phyloP scores from a whole-genome alignment of 164 flowering plant genomes.

The Piper betle region DNA sequence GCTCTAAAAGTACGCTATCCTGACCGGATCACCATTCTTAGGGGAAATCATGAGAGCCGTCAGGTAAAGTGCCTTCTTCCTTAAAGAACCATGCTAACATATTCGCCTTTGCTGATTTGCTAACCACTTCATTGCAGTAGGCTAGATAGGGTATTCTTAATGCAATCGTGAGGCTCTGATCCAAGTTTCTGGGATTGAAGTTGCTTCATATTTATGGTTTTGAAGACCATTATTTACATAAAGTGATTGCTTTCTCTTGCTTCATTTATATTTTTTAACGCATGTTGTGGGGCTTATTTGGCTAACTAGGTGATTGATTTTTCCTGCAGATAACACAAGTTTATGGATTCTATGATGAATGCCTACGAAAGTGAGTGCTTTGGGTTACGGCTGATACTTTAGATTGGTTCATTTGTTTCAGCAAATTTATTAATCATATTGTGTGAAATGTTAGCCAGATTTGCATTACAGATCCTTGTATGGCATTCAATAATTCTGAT shows the following conservation, averaged over 20 bases:
- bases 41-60: slow-evolving; percentile 98
- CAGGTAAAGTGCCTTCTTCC: slow-evolving; percentile 38
- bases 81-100: not conserved
- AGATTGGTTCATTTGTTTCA: not conserved
- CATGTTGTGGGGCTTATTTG: not conserved
- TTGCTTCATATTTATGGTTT: slow-evolving; percentile 1
- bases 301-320: not conserved
- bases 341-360: slow-evolving; percentile 96
- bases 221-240: not conserved
- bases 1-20: slow-evolving; percentile 86
- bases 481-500: too few species aligned
- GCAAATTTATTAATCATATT: not conserved
- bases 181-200: slow-evolving; percentile 1
- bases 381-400: not conserved
- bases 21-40: slow-evolving; percentile 78
- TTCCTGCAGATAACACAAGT: slow-evolving; percentile 95
- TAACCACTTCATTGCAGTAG: not conserved
- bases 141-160: not conserved
- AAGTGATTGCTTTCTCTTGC: not conserved
- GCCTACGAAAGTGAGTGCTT: slow-evolving; percentile 83
- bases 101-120: not conserved
- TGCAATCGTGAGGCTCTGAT: not conserved
- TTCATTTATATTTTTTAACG: not conserved
- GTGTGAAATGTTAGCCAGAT: too few species aligned
- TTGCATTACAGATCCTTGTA: too few species aligned